Evolutionary conservation across 495 filamentous ascomycete species (phyloP), one percentile per base, ranked within the genome.

Genomic region (Aspergillus asperescens): DNA sequence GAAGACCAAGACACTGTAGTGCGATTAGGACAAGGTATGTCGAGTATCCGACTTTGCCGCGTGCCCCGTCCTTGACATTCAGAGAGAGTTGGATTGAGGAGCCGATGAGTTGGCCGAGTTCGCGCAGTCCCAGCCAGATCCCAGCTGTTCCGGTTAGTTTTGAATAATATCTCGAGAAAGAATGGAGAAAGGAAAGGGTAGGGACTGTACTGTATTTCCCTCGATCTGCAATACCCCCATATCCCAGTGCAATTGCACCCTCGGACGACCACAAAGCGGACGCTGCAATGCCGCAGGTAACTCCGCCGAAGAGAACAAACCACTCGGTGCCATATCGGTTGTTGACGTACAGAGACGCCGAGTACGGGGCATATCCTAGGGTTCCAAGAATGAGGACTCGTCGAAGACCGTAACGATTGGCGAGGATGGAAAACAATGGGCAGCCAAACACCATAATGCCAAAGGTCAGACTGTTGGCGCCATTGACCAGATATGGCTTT

Each of bases 391-490:
- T 42, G 1, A 54, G 43, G 1, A 54, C 24, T 2, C 52, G 44
- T 5, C 44, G 43, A 13, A 54, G 23, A 15, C 43, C 44, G 16
- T 41, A 54, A 0, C 52, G 43, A 43, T 54, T 54, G 18, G 43
- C 43, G 12, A 54, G 32, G n/a, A 54, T 48, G 8, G 52, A 39
- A n/a, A 54, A 54, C 20, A 54, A 8, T 3, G 52, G 52, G 12
- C 52, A 48, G 1, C 34, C 44, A 25, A 54, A 54, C 16, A 54
- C 52, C 52, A 54, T 48, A 27, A 54, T 54, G 2, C 42, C 52
- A 23, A 54, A 54, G 13, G 52, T 54, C 15, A 54, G 25, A 20
- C 34, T 48, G 15, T 54, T 54, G 25, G 52, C 42, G 4, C 43
- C 52, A 18, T 54, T 52, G 19, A 52, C 50, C 4, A 52, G 39